Evolutionary conservation across 441 rosid species (phyloP), one percentile per base, ranked within the genome.

Genomic region (Iberis amara): DNA sequence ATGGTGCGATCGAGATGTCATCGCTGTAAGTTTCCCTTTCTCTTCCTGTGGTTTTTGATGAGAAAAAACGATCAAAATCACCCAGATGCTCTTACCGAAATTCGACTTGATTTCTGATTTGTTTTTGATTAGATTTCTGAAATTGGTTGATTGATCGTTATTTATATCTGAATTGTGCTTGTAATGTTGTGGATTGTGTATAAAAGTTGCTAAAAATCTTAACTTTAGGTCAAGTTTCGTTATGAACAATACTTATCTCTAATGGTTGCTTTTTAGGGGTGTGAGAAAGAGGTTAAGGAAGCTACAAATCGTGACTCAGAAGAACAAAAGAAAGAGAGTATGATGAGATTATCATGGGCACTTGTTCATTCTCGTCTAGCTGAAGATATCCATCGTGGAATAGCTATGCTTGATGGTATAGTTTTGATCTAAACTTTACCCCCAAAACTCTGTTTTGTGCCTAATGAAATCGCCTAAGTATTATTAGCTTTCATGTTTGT

Each of bases 1-100:
- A 3, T 90, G 92, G 95, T 79, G 81, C 65, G 95, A 87, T 53
- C 76, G 80, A 0, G 96, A 87, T 64, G 71, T 86, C 73, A 74
- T 87, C 68, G 43, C 37, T 14, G 98, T 90, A 70, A 46, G 78
- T 57, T 26, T 51, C 38, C 4, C 27, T 24, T 2, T 2, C 2
- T 24, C 39, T 36, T n/a, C 11, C 4, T 13, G 24, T 50, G 47
- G 15, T 52, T 52, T 35, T 41, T 1, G 12, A 23, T 15, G 9
- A 31, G 35, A 41, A 13, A 0, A 12, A 11, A 9, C n/a, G 32
- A 23, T 47, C 52, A 3, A 1, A 44, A 43, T 33, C 46, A 21
- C 40, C 55, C 11, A 18, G 9, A 50, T 27, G 36, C 41, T n/a
- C 31, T 31, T 55, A 38, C 9, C 0, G 33, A 49, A 41, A 8